Base-by-base conservation (phyloP, 2,329 filamentous ascomycete species). In the Microdochium trichocladiopsis region DNA sequence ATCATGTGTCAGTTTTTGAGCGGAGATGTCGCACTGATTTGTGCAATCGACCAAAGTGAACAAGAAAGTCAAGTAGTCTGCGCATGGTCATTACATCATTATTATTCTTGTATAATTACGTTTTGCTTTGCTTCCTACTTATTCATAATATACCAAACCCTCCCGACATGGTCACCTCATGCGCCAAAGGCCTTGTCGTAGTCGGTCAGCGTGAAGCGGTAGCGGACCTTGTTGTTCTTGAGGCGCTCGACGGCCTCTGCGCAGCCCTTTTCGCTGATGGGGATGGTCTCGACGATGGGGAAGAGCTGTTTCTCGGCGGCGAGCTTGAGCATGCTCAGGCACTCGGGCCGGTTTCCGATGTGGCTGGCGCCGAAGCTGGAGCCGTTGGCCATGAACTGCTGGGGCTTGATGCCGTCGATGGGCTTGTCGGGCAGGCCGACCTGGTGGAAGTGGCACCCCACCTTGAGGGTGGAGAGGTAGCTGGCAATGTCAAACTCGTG, bases 221-320 rank as follows among this genome's bases (percentile, higher is more conserved):
- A 93, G 31, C 78, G 77, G 14, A 91, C 84, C 65, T 88, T 80
- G 59, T 87, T 87, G 57, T 81, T 82, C 63, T 86, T 82, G 50
- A 92, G 79, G 57, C 84, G 77, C 65, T 84, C 77, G 18, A 90
- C 79, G 0, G 83, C 87, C 71, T 90, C 77, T 66, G 83, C 83
- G 63, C 86, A 84, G 0, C 83, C 85, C 58, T 82, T 75, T 63
- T 84, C 85, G 8, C 79, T 80, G 50, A 90, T 82, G 24, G 82
- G 73, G n/a, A 88, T 72, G 24, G 80, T 74, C 63, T 86, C 73
- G 21, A 86, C 76, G 76, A 61, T 57, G 28, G 59, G 63, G 43
- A 55, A 52, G 12, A 82, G 58, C 8, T 72, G 71, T 69, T 79
- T 81, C 57, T 84, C 78, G 11, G 75, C 77, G 2, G 79, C 79